Evolutionary conservation across 805 yeast species (phyloP), one percentile per base, ranked within the genome.

Genomic region (Monosporozyma unispora): DNA sequence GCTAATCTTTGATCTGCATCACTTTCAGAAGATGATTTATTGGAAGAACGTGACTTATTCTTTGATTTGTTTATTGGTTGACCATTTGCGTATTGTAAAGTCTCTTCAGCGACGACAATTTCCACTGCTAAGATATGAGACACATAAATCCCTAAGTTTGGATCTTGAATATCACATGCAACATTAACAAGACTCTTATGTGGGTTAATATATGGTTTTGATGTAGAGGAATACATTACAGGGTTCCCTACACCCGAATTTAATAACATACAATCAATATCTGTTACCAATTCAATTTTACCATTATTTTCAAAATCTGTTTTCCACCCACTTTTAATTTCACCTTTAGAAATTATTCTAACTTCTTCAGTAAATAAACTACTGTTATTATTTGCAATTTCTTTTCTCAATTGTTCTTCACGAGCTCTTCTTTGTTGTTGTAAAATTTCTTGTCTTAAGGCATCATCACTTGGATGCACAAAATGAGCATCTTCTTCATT

Each of bases 61-160:
- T 49, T 52, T 4, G 50, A 37, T 27, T 54, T 54, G 23, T 52
- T 49, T 22, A 66, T 51, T 3, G 70, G 63, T 22, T 63, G 63
- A 0, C 70, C 64, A 40, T 61, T 57, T 0, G 68, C 54, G 48
- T 63, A 54, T 58, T 78, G 83, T 29, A 84, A 63, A 8, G 79
- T 55, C 62, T 93, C 99, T 67, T 93, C 99, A 2, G 96, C 96
- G 39, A 93, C 88, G n/a, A 91, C 86, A 47, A 89, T 79, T 66
- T 93, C 99, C 35, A 90, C 80, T 12, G 88, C 78, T 44, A 93
- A 70, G 21, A 80, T 74, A 63, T 93, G 99, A 44, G 76, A 72
- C 2, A 89, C 91, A 53, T 73, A 76, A 3, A 91, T 71, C 0
- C 98, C 98, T 40, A 82, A 67, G 8, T 80, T 80, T 0, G 90